These are phyloP conservation scores for Quercus aquifolioides DNA, from an alignment of 306 rosid species.

Conservation along the genomic window DNA sequence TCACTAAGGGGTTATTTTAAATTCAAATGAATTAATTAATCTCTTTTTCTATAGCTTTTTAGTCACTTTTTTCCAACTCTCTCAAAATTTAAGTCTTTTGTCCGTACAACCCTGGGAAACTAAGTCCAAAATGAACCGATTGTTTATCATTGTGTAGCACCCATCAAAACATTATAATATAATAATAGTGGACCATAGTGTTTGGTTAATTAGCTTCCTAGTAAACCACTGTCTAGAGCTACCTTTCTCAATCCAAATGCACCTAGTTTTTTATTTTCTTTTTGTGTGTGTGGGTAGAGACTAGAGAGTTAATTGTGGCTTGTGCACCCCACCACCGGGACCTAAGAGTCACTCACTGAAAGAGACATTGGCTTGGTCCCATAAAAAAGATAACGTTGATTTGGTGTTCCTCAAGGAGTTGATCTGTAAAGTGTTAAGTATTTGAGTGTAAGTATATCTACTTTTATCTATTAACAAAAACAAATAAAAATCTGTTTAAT, in stretches of 20 bases:
- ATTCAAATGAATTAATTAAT: too few species aligned
- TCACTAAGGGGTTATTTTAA: too few species aligned
- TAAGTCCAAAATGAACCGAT: not conserved
- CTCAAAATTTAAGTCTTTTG: not conserved
- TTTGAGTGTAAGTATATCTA: too few species aligned
- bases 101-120: not conserved
- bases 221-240: not conserved
- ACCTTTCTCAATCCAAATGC: not conserved
- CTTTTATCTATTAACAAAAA: too few species aligned
- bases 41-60: too few species aligned
- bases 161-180: not conserved
- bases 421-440: not conserved
- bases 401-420: conserved; percentile 1
- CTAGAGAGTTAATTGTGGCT: conserved; percentile 9
- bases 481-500: not conserved
- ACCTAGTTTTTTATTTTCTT: not conserved
- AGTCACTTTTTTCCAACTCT: not conserved
- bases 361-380: conserved; percentile 5
- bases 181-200: not conserved
- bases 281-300: not conserved
- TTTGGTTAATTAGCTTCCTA: not conserved
- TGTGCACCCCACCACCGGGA: conserved; percentile 13
- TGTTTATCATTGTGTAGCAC: not conserved
- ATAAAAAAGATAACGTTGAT: not conserved
- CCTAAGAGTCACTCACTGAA: conserved; percentile 2